Base-by-base conservation (phyloP, 2,329 filamentous ascomycete species). In the Scleromitrula shiraiana region DNA sequence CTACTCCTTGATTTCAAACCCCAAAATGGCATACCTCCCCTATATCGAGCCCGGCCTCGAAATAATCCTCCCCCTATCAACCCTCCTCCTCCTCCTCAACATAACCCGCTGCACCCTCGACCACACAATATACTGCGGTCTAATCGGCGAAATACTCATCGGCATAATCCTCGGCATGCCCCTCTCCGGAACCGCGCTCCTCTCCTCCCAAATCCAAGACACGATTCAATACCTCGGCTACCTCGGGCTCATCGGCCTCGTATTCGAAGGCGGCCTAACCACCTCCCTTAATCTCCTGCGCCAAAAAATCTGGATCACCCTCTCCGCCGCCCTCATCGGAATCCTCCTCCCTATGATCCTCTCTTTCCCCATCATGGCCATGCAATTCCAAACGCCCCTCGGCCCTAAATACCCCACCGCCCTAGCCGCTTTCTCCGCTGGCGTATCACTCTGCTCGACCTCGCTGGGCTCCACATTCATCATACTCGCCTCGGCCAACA, bases 211-310 rank as follows among this genome's bases (percentile, higher is more conserved):
- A 15, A 42, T 7, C 1, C 45, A 47, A 35, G 45, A 41, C 22
- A 47, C 45, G 6, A 17, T 47, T 14, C 45, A 47, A 35, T 47
- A 26, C 10, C 37, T 47, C 4, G 45, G 45, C 14, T 47, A 47
- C 17, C 23, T 47, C 2, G 45, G 45, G 12, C 45, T 47, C 15
- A 29, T 47, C 4, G 41, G 45, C n/a, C 30, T 47, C 7, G 45
- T 47, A 7, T 47, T 47, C n/a, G 45, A 47, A 22, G 45, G 45
- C 5, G 45, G 45, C 7, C 45, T 47, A 3, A 47, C 23, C 15
- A 47, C 45, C 4, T 37, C 41, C 24, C 22, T 47, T 33, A 17
- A 23, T 17, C 19, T 47, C 14, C 8, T 42, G 17, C 24, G 37
- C 12, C 33, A 42, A 4, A 47, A 37, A 6, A 47, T 47, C 24